These are phyloP conservation scores for Ramaria sp. DNA, from an alignment of 768 basidiomycete species.

Conservation along the genomic window DNA sequence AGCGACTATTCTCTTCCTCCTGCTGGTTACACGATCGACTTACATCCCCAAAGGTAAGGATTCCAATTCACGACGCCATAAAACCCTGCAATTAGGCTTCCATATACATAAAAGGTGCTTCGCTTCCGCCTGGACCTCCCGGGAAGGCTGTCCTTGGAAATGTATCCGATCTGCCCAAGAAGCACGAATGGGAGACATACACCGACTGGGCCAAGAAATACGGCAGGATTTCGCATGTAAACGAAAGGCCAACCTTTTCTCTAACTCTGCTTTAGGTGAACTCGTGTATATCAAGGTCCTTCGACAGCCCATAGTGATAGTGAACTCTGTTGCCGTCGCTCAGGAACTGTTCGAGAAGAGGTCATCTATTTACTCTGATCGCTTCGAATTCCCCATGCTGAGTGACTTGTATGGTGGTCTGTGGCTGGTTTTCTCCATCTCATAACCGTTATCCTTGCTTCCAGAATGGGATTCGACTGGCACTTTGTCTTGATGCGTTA, in stretches of 20 bases:
- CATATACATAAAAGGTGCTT: background rate
- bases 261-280: conserved; percentile 10
- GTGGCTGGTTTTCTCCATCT: background rate
- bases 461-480: conserved; percentile 21
- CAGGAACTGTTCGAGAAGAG: conserved; percentile 20
- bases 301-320: conserved; percentile 4
- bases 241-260: background rate
- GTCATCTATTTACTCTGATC: conserved; percentile 19
- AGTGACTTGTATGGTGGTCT: background rate
- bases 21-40: too few relatives aligned
- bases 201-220: conserved; percentile 11
- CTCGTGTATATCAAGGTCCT: conserved; percentile 15
- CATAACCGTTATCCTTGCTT: background rate
- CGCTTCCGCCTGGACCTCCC: conserved; percentile 12
- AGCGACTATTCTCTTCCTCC: too few relatives aligned
- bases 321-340: conserved; percentile 18
- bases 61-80: too few relatives aligned
- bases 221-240: conserved; percentile 16
- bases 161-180: conserved; percentile 10
- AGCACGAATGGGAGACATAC: conserved; percentile 10
- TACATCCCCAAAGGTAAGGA: too few relatives aligned
- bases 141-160: conserved; percentile 10
- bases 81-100: too few relatives aligned
- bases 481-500: conserved; percentile 20
- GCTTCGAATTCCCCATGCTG: conserved; percentile 5